phyloP scores from a whole-genome alignment of 768 basidiomycete species.

The Daedalea quercina region DNA sequence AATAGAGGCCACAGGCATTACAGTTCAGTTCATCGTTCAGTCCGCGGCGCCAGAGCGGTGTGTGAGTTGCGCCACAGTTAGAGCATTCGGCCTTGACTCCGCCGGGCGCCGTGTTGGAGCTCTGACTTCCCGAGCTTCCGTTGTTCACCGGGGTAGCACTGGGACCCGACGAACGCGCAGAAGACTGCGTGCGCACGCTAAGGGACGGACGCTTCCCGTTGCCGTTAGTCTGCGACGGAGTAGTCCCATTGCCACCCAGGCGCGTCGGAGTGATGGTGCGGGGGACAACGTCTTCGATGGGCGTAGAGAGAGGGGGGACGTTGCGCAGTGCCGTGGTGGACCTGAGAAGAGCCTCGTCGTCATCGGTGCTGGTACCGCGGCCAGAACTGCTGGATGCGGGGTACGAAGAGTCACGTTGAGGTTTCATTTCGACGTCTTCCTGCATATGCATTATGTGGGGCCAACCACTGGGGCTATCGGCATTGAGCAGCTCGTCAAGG shows the following conservation, averaged over 20 bases:
- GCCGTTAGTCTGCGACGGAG: slow-evolving; percentile 23
- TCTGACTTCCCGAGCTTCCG: slow-evolving; percentile 12
- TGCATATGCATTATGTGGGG: slow-evolving; percentile 6
- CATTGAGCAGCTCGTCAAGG: slow-evolving; percentile 74
- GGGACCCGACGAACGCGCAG: slow-evolving; percentile 51
- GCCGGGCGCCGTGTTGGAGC: slow-evolving; percentile 39
- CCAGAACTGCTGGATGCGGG: slow-evolving; percentile 13
- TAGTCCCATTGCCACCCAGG: slow-evolving; percentile 46
- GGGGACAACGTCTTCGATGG: slow-evolving; percentile 35
- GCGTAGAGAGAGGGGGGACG: slow-evolving; percentile 32
- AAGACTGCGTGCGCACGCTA: slow-evolving; percentile 50
- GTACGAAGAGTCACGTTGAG: slow-evolving; percentile 14
- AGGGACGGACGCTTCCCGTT: slow-evolving; percentile 46
- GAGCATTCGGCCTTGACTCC: slow-evolving; percentile 79
- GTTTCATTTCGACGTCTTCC: slow-evolving; percentile 28
- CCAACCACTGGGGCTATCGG: slow-evolving; percentile 29
- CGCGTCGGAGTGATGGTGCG: slow-evolving; percentile 56
- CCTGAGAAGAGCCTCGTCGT: slow-evolving; percentile 24
- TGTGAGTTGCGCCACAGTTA: slow-evolving; percentile 85
- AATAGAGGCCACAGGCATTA: slow-evolving; percentile 85
- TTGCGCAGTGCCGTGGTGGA: slow-evolving; percentile 24
- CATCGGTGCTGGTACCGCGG: slow-evolving; percentile 17
- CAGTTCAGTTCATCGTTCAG: slow-evolving; percentile 87
- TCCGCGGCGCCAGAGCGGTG: slow-evolving; percentile 81
- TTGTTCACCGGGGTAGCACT: slow-evolving; percentile 59